Evolutionary conservation across 306 rosid genomes (phyloP).

Genomic region (Mimosa bimucronata): DNA sequence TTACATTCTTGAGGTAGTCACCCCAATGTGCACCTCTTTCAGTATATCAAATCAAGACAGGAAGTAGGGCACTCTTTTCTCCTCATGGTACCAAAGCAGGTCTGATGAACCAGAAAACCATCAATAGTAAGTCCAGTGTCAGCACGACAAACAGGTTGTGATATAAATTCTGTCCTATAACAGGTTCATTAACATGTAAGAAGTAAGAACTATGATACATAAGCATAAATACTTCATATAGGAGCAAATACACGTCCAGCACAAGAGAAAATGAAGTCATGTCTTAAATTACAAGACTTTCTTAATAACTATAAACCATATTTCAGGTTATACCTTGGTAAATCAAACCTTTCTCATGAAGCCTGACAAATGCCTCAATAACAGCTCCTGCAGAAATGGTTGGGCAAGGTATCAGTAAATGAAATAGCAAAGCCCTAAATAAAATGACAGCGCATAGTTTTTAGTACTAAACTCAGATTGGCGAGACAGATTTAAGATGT

Average conservation of each 20-base stretch:
- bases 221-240: background rate
- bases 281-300: background rate
- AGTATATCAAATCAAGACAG: background rate
- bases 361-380: slow-evolving; percentile 92
- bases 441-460: background rate
- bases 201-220: background rate
- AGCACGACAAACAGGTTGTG: background rate
- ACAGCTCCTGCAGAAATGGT: slow-evolving; percentile 79
- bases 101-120: background rate
- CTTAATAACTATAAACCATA: slow-evolving; percentile 35
- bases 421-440: slow-evolving; percentile 21
- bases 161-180: background rate
- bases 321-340: slow-evolving; percentile 74
- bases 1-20: background rate
- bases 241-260: background rate
- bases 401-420: slow-evolving; percentile 47
- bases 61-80: background rate
- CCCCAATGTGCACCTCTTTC: background rate
- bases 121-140: background rate
- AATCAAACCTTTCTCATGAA: slow-evolving; percentile 92
- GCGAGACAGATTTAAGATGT: slow-evolving; percentile 28
- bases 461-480: slow-evolving; percentile 5
- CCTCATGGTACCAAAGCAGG: background rate
- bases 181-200: background rate
- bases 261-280: background rate